phyloP scores from a whole-genome alignment of 352 stramenopile species.

The Aphanomyces cochlioides region DNA sequence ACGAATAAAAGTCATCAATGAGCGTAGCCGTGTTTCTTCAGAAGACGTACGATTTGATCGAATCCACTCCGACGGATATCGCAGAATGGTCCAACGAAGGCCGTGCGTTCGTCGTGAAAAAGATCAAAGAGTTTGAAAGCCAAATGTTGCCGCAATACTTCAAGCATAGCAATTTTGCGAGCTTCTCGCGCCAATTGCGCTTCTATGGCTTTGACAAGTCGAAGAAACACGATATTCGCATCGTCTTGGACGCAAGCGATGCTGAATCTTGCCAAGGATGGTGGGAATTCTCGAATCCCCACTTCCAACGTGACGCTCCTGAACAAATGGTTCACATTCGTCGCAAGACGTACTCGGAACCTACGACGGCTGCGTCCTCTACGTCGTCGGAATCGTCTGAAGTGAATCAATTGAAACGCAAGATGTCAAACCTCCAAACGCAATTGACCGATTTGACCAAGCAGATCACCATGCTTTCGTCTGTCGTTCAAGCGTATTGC shows the following conservation, averaged over 20 bases:
- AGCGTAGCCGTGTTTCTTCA: constrained; percentile 38
- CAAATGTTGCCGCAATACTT: constrained; percentile 78
- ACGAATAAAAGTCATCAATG: not conserved
- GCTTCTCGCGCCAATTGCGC: constrained; percentile 51
- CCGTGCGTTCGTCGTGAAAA: constrained; percentile 41
- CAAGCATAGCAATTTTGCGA: constrained; percentile 88
- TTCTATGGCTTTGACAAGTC: constrained; percentile 68
- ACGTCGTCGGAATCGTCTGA: constrained; percentile 1
- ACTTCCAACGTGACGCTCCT: constrained; percentile 21
- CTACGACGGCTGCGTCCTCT: not conserved
- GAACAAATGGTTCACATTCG: constrained; percentile 26
- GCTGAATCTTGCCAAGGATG: not conserved
- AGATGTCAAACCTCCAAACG: constrained; percentile 22
- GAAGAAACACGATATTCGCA: constrained; percentile 27
- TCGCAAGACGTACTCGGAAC: constrained; percentile 24
- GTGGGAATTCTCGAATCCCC: constrained; percentile 23
- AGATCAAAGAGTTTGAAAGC: constrained; percentile 44
- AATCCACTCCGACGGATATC: constrained; percentile 29
- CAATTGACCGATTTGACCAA: constrained; percentile 28
- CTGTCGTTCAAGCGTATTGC: constrained; percentile 22
- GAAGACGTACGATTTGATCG: constrained; percentile 44
- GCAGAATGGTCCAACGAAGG: constrained; percentile 37
- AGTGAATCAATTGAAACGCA: constrained; percentile 18
- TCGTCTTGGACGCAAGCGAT: constrained; percentile 4
- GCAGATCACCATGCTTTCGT: constrained; percentile 19